Evolutionary conservation across 495 filamentous ascomycete species (phyloP), one percentile per base, ranked within the genome.

Genomic region (Xylaria intraflava): DNA sequence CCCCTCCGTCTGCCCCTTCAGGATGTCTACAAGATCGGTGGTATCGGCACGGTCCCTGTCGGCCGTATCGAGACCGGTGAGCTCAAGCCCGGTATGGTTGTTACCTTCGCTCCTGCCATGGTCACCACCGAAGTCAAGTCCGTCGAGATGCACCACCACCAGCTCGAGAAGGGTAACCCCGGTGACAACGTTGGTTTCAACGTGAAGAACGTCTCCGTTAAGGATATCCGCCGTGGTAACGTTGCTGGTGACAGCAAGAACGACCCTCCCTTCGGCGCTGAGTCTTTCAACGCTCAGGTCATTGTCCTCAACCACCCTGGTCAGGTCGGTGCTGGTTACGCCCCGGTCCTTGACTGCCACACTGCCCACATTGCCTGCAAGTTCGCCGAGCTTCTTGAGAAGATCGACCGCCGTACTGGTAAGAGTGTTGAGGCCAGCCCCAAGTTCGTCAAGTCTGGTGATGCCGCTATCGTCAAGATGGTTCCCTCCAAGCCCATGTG

Each of bases 161-260:
- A 96, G 86, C 90, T 98, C 70, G 71, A 77, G 67, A 88, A 95
- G 82, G 93, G 93, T 88, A 67, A 89, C 60, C 94, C 93, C 63
- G 93, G 93, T 80, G 93, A 98, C 85, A 98, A 98, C 80, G 93
- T 98, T 71, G 93, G 93, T 66, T 98, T 98, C 90, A 98, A 98
- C 87, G 94, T 98, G 79, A 96, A 96, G 92, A 98, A 98, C 93
- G 93, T 98, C 67, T 97, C 93, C 72, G 94, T 98, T 79, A 98
- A 98, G 89, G 93, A 98, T 75, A 95, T 98, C 71, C 93, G 93
- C 78, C 93, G 93, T 92, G 93, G 93, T 74, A 98, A 97, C 83
- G 94, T 98, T 70, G 89, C 89, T 69, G 88, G 89, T 84, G 93
- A 98, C 86, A 90, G 89, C 82, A 98, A 98, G 90, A 95, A 93